Evolutionary conservation across 208 protist species (phyloP).

Genomic region (Vickermania ingenoplastis): DNA sequence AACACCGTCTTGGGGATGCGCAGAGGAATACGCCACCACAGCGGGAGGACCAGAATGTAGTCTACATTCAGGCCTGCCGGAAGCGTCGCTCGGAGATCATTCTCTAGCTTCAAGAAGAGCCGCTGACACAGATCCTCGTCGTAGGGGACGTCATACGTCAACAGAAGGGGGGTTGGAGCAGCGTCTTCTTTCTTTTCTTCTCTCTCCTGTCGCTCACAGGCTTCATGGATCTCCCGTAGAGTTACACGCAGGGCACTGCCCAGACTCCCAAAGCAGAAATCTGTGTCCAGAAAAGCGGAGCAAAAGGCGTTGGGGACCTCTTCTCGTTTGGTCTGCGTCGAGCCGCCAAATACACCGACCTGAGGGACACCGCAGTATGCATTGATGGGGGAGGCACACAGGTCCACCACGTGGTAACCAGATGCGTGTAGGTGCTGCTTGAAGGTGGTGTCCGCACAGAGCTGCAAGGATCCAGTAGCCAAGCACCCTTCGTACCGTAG

Average conservation of each 20-base stretch:
- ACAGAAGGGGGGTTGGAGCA: slow-evolving; percentile 49
- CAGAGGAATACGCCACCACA: slow-evolving; percentile 77
- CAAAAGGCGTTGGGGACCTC: slow-evolving; percentile 70
- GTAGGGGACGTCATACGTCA: slow-evolving; percentile 83
- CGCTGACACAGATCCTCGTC: slow-evolving; percentile 84
- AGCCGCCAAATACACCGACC: slow-evolving; percentile 4
- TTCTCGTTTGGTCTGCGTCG: background rate
- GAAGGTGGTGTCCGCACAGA: slow-evolving; percentile 73
- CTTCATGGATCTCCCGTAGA: slow-evolving; percentile 20
- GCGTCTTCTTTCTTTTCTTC: slow-evolving; percentile 6
- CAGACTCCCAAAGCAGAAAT: slow-evolving; percentile 78
- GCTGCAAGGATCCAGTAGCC: slow-evolving; percentile 72
- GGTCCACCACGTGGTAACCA: slow-evolving; percentile 78
- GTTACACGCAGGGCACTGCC: slow-evolving; percentile 74
- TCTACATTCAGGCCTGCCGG: slow-evolving; percentile 15
- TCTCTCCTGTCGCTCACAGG: background rate
- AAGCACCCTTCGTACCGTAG: slow-evolving; percentile 74
- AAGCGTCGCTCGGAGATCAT: slow-evolving; percentile 42
- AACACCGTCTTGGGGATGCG: slow-evolving; percentile 62
- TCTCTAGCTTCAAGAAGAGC: slow-evolving; percentile 68
- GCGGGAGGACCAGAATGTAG: slow-evolving; percentile 76
- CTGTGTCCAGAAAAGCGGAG: slow-evolving; percentile 79
- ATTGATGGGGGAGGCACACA: slow-evolving; percentile 85
- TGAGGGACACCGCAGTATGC: slow-evolving; percentile 66
- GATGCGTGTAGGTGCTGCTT: slow-evolving; percentile 73